A percentile compares a stretch with the other conserved stretches of the same genome.
Conservation (phyloP, 768 basidiomycete species). For the Xerocomellus chrysenteron region DNA sequence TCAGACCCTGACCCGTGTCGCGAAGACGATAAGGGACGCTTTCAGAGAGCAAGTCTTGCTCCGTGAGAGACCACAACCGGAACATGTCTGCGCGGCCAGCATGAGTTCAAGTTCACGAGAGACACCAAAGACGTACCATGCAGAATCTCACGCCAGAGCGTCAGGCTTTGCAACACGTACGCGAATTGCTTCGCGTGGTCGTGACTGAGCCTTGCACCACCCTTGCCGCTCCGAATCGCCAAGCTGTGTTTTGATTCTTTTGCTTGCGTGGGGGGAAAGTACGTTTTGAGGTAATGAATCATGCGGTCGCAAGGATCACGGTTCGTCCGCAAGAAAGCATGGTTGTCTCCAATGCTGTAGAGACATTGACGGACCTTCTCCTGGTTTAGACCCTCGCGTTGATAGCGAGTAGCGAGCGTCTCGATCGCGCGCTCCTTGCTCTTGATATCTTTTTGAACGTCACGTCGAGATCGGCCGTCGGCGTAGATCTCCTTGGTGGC, state of each 20-base stretch:
- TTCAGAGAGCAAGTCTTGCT: conserved; percentile 79
- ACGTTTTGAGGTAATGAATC: conserved; percentile 71
- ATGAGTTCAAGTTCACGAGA: conserved; percentile 1
- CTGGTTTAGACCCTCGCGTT: conserved; percentile 54
- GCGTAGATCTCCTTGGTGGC: conserved; percentile 84
- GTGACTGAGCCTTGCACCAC: conserved; percentile 78
- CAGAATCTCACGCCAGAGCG: conserved; percentile 82
- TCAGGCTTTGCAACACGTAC: conserved; percentile 83
- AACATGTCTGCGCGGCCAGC: conserved; percentile 66
- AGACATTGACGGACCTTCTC: conserved; percentile 75
- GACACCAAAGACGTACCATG: conserved; percentile 51
- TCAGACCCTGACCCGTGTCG: conserved; percentile 89
- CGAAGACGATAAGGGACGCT: conserved; percentile 73
- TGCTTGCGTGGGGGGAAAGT: conserved; percentile 73
- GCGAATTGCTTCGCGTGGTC: conserved; percentile 85
- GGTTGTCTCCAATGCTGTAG: conserved; percentile 88
- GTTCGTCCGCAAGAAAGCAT: conserved; percentile 82
- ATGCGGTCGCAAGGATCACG: conserved; percentile 87
- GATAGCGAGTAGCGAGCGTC: conserved; percentile 62
- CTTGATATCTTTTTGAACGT: conserved; percentile 84
- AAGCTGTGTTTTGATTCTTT: conserved; percentile 65
- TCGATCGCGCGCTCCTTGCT: conserved; percentile 85
- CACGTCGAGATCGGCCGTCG: conserved; percentile 66
- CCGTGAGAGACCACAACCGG: conserved; percentile 78
- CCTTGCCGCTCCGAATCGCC: conserved; percentile 78